Base-by-base conservation (phyloP, 1,139 yeast genomes). In the Debaryomycetaceae sp. region DNA sequence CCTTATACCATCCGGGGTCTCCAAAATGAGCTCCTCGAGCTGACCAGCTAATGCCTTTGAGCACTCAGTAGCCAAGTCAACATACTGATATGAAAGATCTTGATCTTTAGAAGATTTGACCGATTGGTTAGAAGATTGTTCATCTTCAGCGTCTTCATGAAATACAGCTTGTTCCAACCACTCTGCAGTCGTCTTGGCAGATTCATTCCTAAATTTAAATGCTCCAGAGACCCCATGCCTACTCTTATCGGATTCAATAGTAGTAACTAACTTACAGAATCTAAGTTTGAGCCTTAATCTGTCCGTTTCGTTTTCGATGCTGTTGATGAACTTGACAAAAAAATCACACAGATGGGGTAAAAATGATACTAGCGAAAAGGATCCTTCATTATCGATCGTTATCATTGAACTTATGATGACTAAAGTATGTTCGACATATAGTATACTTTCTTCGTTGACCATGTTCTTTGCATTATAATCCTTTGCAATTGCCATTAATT, bases 1-100 rank as follows among this genome's bases (percentile, higher is more conserved):
- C 40, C 75, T 71, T 2, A 76, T 67, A 4, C 82, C 82, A 24
- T 78, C 81, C 1, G 85, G 81, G 2, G 82, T 74, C 46, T 83
- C 89, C 34, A 85, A 58, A 3, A 81, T 73, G 32, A 83, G 58
- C 16, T 73, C 70, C 36, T 76, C 77, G 17, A 86, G 68, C 31
- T 81, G 70, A 19, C 72, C 55, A 0, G 83, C 70, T 41, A 85
- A 60, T 14, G 83, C 78, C 48, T 73, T 75, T 0, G 87, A 78
- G 34, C 83, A 72, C 52, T 83, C 91, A 7, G 80, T 75, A 0
- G 87, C 82, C 26, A 86, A 69, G 54, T 85, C 92, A 43, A 81
- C 65, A 44, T 75, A 77, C 33, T 83, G 59, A 49, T 76, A 80
- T 16, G 73, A 75, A 35, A 75, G 49, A 43, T 83, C 89, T 8